Conservation (phyloP, 208 protist species). For the Wallacemonas sp. region DNA sequence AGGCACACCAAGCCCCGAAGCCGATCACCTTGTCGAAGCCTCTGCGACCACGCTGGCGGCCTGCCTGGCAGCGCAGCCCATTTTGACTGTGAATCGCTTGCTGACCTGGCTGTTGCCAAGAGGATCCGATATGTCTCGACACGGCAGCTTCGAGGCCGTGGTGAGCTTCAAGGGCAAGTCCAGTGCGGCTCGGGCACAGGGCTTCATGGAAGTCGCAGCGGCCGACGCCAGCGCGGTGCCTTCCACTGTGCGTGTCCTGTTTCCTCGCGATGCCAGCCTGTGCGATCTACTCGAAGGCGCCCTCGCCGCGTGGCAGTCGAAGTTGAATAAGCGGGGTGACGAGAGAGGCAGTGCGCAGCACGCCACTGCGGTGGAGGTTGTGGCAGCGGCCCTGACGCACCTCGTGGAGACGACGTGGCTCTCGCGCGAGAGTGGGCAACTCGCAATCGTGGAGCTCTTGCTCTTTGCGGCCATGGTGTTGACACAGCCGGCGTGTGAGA, state of each 20-base stretch:
- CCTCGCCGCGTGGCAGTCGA: not conserved
- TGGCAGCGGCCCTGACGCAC: not conserved
- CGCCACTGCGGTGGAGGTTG: not conserved
- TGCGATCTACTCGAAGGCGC: constrained; percentile 20
- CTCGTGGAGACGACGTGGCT: not conserved
- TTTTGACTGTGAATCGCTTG: constrained; percentile 40
- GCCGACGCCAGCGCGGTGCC: not conserved
- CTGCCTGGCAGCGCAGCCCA: constrained; percentile 30
- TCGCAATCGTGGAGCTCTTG: constrained; percentile 39
- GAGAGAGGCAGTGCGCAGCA: no score
- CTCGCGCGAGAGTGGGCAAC: constrained; percentile 15
- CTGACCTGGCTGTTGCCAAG: constrained; percentile 22
- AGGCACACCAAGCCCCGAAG: not conserved
- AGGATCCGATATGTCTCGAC: constrained; percentile 10
- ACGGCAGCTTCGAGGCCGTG: constrained; percentile 29
- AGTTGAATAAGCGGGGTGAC: not conserved
- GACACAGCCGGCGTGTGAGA: not conserved
- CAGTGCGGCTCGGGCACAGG: constrained; percentile 16
- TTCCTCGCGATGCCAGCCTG: not conserved
- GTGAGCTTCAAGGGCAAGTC: constrained; percentile 35
- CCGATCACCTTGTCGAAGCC: not conserved
- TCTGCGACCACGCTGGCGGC: not conserved
- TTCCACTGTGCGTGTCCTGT: constrained; percentile 2
- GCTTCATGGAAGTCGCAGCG: not conserved
- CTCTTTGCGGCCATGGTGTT: constrained; percentile 55